Percentiles rank a stretch among this genome's conserved stretches.
Evolutionary conservation across 345 rosid genomes (phyloP).

Genomic region (Gynandropsis gynandra): DNA sequence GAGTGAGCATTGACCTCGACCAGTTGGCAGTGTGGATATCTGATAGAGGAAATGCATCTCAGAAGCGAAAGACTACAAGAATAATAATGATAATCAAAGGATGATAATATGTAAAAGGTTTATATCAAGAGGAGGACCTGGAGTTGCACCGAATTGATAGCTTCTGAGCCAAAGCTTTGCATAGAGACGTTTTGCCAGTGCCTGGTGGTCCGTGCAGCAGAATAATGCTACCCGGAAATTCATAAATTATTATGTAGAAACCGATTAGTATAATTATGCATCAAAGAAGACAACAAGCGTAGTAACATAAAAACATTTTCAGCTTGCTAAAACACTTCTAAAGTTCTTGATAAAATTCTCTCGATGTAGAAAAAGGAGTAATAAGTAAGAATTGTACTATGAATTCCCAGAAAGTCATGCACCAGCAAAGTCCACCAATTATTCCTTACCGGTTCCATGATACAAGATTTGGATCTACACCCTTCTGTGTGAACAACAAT

Average conservation of each 20-base stretch:
- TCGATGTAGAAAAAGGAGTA: neutral
- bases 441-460: slow-evolving; percentile 85
- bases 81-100: neutral
- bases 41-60: slow-evolving; percentile 31
- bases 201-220: slow-evolving; percentile 99
- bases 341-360: slow-evolving; percentile 1
- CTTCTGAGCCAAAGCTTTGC: slow-evolving; percentile 97
- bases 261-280: too few relatives aligned
- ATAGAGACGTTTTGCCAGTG: slow-evolving; percentile 93
- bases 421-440: neutral
- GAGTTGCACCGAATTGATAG: slow-evolving; percentile 76
- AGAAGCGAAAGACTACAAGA: slow-evolving; percentile 9
- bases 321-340: slow-evolving; percentile 11
- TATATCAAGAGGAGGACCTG: slow-evolving; percentile 40
- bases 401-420: neutral
- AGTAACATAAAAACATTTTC: neutral
- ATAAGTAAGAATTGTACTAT: neutral
- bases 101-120: neutral
- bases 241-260: too few relatives aligned
- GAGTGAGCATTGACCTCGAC: slow-evolving; percentile 99
- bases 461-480: slow-evolving; percentile 81
- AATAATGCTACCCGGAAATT: slow-evolving; percentile 53
- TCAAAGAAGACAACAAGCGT: slow-evolving; percentile 6
- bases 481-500: slow-evolving; percentile 78
- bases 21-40: slow-evolving; percentile 86